Base-by-base conservation (phyloP, 139 green algal genomes). In the Closterium sp. region DNA sequence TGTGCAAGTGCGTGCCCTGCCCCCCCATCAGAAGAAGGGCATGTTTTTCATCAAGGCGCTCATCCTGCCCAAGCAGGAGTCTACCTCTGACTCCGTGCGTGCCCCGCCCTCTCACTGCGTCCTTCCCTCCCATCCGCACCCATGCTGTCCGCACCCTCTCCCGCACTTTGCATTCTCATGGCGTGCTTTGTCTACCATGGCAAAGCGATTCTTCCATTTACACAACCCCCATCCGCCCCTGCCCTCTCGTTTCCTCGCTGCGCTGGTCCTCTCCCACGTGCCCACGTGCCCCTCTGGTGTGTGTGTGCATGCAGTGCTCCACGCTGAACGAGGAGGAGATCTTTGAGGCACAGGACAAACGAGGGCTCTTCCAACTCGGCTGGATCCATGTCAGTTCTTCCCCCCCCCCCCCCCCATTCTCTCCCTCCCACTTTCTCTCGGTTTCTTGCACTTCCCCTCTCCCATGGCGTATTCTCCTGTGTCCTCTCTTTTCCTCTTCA, bases 281-380 rank as follows among this genome's bases (percentile, higher is more conserved):
- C 55, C 10, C 55, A 2, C 55, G 16, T 76, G 0, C 12, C 55
- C 38, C 38, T 8, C 4, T 5, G 1, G 38, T 33, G 76, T 33
- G 76, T 85, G 76, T 85, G 76, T 85, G 76, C 76, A 19, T 10
- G 55, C 89, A 87, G 85, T 95, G 93, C 36, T 85, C 43, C 84
- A 96, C 94, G 81, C 91, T 98, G n/a, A 96, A 96, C n/a, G 97
- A 99, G 94, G 97, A 99, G 95, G 97, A 98, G 92, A 97, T 98
- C 25, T 98, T 97, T 88, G 96, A 98, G 83, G 93, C 90, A 92
- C 94, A 94, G 90, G 88, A 95, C 84, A 90, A 94, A 35, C 64
- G 93, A 21, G 90, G 94, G 5, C 86, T 98, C 38, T 98, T 97
- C 94, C 96, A 97, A 19, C 90, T 99, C 43, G 97, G 97, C 81